A percentile compares a stretch with the other conserved stretches of the same genome.
phyloP scores from a whole-genome alignment of 805 yeast species.

The Helenozyma rhizophorensis region DNA sequence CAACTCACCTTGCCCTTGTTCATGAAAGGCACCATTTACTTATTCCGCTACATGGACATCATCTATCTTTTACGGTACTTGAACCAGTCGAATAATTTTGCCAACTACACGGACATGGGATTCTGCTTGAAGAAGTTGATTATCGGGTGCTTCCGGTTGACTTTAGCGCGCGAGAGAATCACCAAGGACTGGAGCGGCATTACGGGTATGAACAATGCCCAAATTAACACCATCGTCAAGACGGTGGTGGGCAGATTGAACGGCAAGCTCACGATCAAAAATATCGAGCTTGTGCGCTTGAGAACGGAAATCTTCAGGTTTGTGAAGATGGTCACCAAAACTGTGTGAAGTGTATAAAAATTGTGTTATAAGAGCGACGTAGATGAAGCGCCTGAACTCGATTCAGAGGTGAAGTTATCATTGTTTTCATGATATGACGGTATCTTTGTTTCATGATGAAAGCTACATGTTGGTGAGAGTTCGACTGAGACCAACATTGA shows the following conservation, averaged over 20 bases:
- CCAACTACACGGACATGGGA: slow-evolving; percentile 41
- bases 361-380: no score
- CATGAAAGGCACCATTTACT: slow-evolving; percentile 38
- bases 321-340: slow-evolving; percentile 36
- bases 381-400: no score
- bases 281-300: slow-evolving; percentile 32
- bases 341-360: slow-evolving; percentile 13
- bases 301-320: slow-evolving; percentile 38
- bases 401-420: no score
- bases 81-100: slow-evolving; percentile 42
- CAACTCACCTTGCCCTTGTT: slow-evolving; percentile 31
- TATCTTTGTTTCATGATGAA: no score
- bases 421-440: no score
- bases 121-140: slow-evolving; percentile 38
- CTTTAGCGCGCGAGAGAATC: slow-evolving; percentile 29
- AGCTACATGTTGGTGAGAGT: no score
- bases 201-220: slow-evolving; percentile 34
- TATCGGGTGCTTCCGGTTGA: slow-evolving; percentile 38
- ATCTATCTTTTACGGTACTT: slow-evolving; percentile 41
- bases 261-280: slow-evolving; percentile 36
- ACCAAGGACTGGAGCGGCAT: slow-evolving; percentile 30
- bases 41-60: slow-evolving; percentile 45
- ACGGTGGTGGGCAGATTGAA: slow-evolving; percentile 36
- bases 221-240: slow-evolving; percentile 31
- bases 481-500: no score